A percentile compares a stretch with the other conserved stretches of the same genome.
phyloP scores from a whole-genome alignment of 1,139 yeast genomes.

The Kodamaea ohmeri region DNA sequence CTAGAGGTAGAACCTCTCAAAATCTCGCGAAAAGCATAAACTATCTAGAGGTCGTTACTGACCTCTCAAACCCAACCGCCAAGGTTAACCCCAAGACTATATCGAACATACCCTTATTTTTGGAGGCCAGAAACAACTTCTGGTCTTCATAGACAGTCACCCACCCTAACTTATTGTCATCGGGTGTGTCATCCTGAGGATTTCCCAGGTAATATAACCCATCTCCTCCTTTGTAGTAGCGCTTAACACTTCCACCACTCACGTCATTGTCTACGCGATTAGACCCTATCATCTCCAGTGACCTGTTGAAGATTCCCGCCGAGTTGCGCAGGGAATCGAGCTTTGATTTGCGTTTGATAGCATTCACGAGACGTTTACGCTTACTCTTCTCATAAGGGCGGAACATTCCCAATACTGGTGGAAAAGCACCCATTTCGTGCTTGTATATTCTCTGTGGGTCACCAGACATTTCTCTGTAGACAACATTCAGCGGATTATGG shows the following conservation, averaged over 20 bases:
- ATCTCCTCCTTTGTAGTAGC: slow-evolving; percentile 53
- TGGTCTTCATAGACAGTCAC: slow-evolving; percentile 54
- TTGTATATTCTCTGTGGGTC: slow-evolving; percentile 34
- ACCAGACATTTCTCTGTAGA: slow-evolving; percentile 19
- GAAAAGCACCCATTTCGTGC: slow-evolving; percentile 28
- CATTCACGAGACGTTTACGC: slow-evolving; percentile 38
- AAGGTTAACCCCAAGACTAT: slow-evolving; percentile 51
- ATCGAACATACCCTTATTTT: slow-evolving; percentile 50
- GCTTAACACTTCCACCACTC: slow-evolving; percentile 29
- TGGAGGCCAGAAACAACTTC: slow-evolving; percentile 20
- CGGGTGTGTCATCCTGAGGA: slow-evolving; percentile 60
- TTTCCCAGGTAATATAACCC: slow-evolving; percentile 45
- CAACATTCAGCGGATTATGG: slow-evolving; percentile 19
- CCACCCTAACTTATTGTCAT: slow-evolving; percentile 62
- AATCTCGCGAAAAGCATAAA: no score
- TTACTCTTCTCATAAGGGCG: slow-evolving; percentile 52
- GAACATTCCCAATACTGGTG: slow-evolving; percentile 47
- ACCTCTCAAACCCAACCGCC: slow-evolving; percentile 50
- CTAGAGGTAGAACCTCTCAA: no score
- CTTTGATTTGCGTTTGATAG: slow-evolving; percentile 14
- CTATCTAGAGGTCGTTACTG: not conserved
- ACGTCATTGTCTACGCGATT: slow-evolving; percentile 22
- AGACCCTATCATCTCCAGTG: slow-evolving; percentile 5
- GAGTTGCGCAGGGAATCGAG: slow-evolving; percentile 5
- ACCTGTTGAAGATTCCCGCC: slow-evolving; percentile 1